Evolutionary conservation across 352 stramenopile species (phyloP), one percentile per base, ranked within the genome.

Genomic region (Pythium vanterpoolii): DNA sequence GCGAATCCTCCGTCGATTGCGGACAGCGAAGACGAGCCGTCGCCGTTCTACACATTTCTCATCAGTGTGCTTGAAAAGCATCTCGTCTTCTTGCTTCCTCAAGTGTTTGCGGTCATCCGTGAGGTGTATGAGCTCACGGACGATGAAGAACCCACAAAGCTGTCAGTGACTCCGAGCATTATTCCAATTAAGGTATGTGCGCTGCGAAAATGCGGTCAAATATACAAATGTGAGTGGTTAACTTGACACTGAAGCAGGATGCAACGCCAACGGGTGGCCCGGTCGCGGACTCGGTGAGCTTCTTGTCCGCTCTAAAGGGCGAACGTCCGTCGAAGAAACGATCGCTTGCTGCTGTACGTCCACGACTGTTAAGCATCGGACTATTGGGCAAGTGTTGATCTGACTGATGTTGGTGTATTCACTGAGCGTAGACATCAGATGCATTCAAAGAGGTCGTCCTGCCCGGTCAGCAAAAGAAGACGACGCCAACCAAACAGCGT

Each of bases 11-110:
- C 75, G 26, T 87, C 76, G 18, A 73, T 90, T 48, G 76, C 62
- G 16, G 83, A 86, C 21, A 78, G 78, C 19, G 78, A 88, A 28
- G 79, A 89, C 31, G 65, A 68, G 18, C 76, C 69, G 13, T 89
- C 86, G 24, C 81, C 81, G 11, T 95, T 95, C 59, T 78, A 89
- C 33, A 50, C 76, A 13, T 89, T 93, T 28, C 47, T 95, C 5
- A 48, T 84, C 43, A 70, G 77, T 8, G 57, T 83, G 14, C 51
- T 95, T 4, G 66, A 73, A 24, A 64, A 60, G 3, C 71, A 64
- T 49, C 67, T 95, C 5, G 52, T 75, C 21, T 21, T 58, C 5
- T 48, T 78, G 9, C 11, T 89, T 4, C 82, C 83, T 4, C 56
- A 75, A 23, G 56, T 90, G 10, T 62, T 91, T 39, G 62, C 62